Base-by-base conservation (phyloP, 805 yeast genomes). In the Clavispora asparagi region DNA sequence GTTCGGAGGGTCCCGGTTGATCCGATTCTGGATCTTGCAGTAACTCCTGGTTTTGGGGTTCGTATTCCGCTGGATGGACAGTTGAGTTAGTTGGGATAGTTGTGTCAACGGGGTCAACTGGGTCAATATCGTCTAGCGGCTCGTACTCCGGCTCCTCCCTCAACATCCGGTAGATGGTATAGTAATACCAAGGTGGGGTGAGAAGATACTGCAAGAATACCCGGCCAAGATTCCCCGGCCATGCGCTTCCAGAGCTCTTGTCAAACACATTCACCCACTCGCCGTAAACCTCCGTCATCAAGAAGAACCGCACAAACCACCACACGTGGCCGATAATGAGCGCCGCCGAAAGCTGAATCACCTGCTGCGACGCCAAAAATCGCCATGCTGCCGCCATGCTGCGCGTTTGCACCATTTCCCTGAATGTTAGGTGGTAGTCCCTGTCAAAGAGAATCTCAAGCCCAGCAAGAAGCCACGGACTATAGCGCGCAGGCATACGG, bases 401-500 rank as follows among this genome's bases (percentile, higher is more conserved):
- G 45, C 41, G 40, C 36, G 32, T 16, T 7, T 13, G 23, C 19
- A 50, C 5, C 26, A 52, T 33, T n/a, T 40, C 41, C 8, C 49
- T 16, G 26, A 47, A 39, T 12, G 46, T 28, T 27, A 35, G 12
- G 37, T 33, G 37, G 37, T 53, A 51, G 46, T 52, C 56, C 11
- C 31, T 28, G 12, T 49, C 51, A 13, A 51, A 30, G 16, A 53
- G 28, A 23, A 55, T 45, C 16, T 45, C 45, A 27, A 50, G 37
- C n/a, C 48, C 37, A 4, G 44, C 49, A n/a, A 49, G 49, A 9
- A 50, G 44, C 31, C 55, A 67, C 2, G 81, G 80, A 19, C 72
- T 47, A 52, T 77, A 75, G 27, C 72, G 66, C 2, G 78, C 71
- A 23, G 63, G 58, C 36, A 78, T 62, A 40, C 70, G 51, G 6